Conservation (phyloP, 2,329 filamentous ascomycete species). For the Colletotrichum incanum region DNA sequence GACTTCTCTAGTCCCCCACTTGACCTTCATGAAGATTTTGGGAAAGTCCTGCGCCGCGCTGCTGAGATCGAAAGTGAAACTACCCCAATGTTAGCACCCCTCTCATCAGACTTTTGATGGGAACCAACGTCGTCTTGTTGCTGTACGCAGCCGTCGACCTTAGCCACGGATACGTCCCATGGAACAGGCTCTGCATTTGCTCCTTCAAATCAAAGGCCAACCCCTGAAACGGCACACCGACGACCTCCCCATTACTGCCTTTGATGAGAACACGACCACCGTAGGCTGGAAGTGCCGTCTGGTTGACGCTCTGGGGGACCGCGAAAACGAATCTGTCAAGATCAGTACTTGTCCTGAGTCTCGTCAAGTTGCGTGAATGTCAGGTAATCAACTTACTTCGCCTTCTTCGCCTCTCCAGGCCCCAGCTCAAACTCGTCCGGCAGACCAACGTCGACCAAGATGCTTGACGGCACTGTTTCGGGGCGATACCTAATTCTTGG, state of each 20-base stretch:
- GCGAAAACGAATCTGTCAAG: slow-evolving; percentile 44
- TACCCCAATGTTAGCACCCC: not conserved
- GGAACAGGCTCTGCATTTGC: slow-evolving; percentile 38
- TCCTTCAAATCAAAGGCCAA: slow-evolving; percentile 36
- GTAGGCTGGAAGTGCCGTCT: slow-evolving; percentile 51
- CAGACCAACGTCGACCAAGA: slow-evolving; percentile 37
- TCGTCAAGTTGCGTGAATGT: too few relatives aligned
- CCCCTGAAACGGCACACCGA: slow-evolving; percentile 50
- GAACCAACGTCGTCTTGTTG: slow-evolving; percentile 38
- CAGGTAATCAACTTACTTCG: slow-evolving; percentile 14
- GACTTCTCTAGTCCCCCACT: slow-evolving; percentile 46
- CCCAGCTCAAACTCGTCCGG: slow-evolving; percentile 41
- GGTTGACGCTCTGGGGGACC: slow-evolving; percentile 48
- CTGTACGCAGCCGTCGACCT: slow-evolving; percentile 21
- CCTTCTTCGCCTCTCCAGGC: slow-evolving; percentile 27
- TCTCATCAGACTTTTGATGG: not conserved
- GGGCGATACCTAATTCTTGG: slow-evolving; percentile 41
- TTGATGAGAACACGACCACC: slow-evolving; percentile 53
- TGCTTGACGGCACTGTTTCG: slow-evolving; percentile 43
- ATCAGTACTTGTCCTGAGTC: not conserved
- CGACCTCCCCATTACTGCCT: slow-evolving; percentile 51
- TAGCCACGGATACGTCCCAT: slow-evolving; percentile 38
- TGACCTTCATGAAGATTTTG: slow-evolving; percentile 42
- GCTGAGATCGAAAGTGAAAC: slow-evolving; percentile 39
- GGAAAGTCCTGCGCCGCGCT: slow-evolving; percentile 43